These are phyloP conservation scores for Cryphonectria parasitica DNA, from an alignment of 2,329 filamentous ascomycete genomes.

Conservation along the genomic window DNA sequence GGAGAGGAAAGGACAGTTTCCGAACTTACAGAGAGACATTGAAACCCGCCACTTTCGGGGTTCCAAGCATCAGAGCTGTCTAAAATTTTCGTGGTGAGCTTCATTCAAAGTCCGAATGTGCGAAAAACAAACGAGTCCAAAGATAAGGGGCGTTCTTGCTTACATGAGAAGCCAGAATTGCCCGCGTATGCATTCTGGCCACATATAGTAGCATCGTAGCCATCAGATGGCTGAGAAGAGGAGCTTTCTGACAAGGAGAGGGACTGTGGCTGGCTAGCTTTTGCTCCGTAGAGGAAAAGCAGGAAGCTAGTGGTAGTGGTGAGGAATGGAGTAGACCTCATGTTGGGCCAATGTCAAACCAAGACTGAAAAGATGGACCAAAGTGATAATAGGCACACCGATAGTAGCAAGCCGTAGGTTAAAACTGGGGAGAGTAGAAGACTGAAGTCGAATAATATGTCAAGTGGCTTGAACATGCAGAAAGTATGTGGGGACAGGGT, in stretches of 20 bases:
- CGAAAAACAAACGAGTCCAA: too few relatives aligned
- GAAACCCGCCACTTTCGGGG: conserved; percentile 35
- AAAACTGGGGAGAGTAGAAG: not conserved
- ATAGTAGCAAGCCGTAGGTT: not conserved
- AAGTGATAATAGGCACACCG: not conserved
- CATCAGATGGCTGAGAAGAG: conserved; percentile 21
- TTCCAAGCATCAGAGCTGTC: conserved; percentile 41
- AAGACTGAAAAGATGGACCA: not conserved
- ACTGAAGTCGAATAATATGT: not conserved
- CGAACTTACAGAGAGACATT: conserved; percentile 37
- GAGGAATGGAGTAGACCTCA: not conserved
- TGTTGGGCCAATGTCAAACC: conserved; percentile 3
- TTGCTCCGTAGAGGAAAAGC: conserved; percentile 23
- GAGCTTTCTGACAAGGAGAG: not conserved
- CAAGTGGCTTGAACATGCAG: not conserved
- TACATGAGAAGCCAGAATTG: conserved; percentile 22
- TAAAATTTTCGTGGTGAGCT: conserved; percentile 26
- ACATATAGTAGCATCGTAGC: conserved; percentile 38
- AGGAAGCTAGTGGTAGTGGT: conserved; percentile 27
- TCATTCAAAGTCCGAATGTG: not conserved
- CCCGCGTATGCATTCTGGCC: conserved; percentile 34
- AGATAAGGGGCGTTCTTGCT: not conserved
- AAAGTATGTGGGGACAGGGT: not conserved
- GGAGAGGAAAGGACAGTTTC: not conserved
- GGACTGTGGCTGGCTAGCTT: not conserved